These are phyloP conservation scores for Hypoxylon sp. DNA, from an alignment of 2,329 filamentous ascomycete species.

Conservation along the genomic window DNA sequence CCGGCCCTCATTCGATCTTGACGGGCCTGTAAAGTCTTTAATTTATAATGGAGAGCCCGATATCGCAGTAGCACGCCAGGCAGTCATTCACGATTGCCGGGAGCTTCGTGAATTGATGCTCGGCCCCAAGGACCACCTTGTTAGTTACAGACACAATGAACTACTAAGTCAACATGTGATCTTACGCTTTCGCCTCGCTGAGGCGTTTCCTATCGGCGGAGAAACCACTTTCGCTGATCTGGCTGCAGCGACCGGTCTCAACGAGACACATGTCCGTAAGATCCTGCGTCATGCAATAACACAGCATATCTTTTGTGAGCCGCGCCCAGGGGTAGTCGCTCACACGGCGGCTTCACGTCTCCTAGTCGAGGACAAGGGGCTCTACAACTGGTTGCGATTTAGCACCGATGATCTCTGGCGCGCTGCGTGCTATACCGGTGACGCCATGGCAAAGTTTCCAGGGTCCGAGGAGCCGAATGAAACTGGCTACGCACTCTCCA, in stretches of 20 bases:
- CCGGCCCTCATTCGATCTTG: slow-evolving; percentile 39
- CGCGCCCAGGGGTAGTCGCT: slow-evolving; percentile 26
- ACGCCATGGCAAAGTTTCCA: slow-evolving; percentile 45
- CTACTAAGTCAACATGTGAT: slow-evolving; percentile 27
- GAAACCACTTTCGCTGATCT: slow-evolving; percentile 37
- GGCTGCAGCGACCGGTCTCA: slow-evolving; percentile 15
- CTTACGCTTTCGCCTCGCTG: slow-evolving; percentile 33
- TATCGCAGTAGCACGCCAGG: slow-evolving; percentile 25
- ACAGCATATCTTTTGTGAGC: slow-evolving; percentile 30
- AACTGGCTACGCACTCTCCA: slow-evolving; percentile 65
- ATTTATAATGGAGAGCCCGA: slow-evolving; percentile 20
- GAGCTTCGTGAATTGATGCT: slow-evolving; percentile 43
- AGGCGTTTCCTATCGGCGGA: slow-evolving; percentile 29
- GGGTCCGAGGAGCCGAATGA: slow-evolving; percentile 62
- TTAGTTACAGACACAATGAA: slow-evolving; percentile 30
- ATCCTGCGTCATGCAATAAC: slow-evolving; percentile 28
- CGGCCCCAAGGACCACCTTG: slow-evolving; percentile 41
- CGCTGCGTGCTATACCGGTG: slow-evolving; percentile 20
- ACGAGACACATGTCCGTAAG: slow-evolving; percentile 24
- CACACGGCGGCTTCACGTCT: slow-evolving; percentile 38
- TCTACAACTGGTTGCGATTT: slow-evolving; percentile 30
- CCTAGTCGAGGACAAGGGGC: slow-evolving; percentile 36
- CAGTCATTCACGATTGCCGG: slow-evolving; percentile 32
- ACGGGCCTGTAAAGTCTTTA: slow-evolving; percentile 22
- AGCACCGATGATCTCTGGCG: slow-evolving; percentile 34